Evolutionary conservation across 2,329 filamentous ascomycete genomes (phyloP).

Genomic region (Grosmannia huntii): DNA sequence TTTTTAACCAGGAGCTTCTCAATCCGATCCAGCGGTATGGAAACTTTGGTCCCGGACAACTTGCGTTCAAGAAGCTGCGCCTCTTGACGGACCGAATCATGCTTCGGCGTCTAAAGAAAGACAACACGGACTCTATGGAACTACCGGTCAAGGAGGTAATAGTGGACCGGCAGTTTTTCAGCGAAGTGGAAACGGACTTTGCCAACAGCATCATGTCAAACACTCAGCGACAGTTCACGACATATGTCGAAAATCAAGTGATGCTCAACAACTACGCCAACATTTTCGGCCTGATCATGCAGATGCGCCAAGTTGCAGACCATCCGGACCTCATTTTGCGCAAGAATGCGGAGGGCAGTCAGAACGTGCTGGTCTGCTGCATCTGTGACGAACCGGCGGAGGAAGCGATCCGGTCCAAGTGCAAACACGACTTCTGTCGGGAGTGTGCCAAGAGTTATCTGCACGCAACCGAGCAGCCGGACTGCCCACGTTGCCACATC

Average conservation of each 20-base stretch:
- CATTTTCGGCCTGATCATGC: slow-evolving; percentile 97
- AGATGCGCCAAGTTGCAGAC: slow-evolving; percentile 96
- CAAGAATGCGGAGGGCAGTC: slow-evolving; percentile 72
- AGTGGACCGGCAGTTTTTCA: slow-evolving; percentile 91
- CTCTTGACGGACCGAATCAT: slow-evolving; percentile 88
- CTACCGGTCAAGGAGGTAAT: slow-evolving; percentile 88
- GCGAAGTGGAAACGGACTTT: slow-evolving; percentile 91
- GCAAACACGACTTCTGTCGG: slow-evolving; percentile 86
- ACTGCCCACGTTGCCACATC: slow-evolving; percentile 89
- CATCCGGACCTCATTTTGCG: slow-evolving; percentile 90
- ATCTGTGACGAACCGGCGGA: slow-evolving; percentile 96
- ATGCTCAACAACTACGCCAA: slow-evolving; percentile 97
- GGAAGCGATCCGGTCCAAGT: slow-evolving; percentile 82
- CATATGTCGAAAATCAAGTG: slow-evolving; percentile 87
- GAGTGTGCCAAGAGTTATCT: slow-evolving; percentile 71
- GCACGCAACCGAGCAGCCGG: slow-evolving; percentile 59
- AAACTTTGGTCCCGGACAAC: slow-evolving; percentile 47
- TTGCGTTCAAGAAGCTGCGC: slow-evolving; percentile 70
- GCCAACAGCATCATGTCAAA: slow-evolving; percentile 93
- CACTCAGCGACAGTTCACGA: slow-evolving; percentile 79
- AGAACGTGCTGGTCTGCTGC: slow-evolving; percentile 82
- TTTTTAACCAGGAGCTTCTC: slow-evolving; percentile 62
- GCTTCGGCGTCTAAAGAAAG: slow-evolving; percentile 86
- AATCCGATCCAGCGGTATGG: slow-evolving; percentile 63
- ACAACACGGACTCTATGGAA: slow-evolving; percentile 91